A percentile compares a stretch with the other conserved stretches of the same genome.
phyloP scores from a whole-genome alignment of 73 alveolate genomes.

The Tetrahymena thermophila region DNA sequence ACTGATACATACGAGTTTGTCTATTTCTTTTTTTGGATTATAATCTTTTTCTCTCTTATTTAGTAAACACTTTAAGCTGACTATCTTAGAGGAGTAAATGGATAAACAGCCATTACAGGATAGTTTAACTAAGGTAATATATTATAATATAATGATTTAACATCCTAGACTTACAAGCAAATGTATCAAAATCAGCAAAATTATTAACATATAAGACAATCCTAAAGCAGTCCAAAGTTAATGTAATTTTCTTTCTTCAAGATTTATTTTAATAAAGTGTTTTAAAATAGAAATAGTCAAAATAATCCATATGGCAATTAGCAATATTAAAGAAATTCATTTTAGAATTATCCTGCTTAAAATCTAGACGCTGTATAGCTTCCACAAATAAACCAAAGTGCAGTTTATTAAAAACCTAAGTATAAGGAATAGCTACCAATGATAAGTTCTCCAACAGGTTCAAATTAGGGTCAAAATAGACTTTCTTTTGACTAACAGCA shows the following conservation, averaged over 20 bases:
- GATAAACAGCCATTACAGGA: not conserved
- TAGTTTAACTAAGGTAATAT: not conserved
- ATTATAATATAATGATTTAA: not conserved
- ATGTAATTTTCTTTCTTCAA: not conserved
- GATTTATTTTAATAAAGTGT: no score
- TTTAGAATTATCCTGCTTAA: not conserved
- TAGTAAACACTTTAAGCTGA: not conserved
- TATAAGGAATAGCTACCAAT: not conserved
- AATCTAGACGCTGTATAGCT: not conserved
- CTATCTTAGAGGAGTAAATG: not conserved
- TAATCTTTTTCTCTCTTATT: no score
- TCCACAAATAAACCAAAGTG: not conserved
- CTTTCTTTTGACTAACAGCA: not conserved
- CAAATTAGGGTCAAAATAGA: not conserved
- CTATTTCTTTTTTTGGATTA: not conserved
- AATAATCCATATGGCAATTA: not conserved
- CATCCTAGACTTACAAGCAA: not conserved
- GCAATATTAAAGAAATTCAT: not conserved
- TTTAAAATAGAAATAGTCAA: not conserved
- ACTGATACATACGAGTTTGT: not conserved
- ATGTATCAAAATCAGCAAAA: not conserved
- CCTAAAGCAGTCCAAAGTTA: not conserved
- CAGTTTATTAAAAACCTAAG: not conserved
- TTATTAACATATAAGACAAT: not conserved
- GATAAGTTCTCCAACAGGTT: not conserved